phyloP scores from a whole-genome alignment of 73 alveolate species.

The Paramecium caudatum region DNA sequence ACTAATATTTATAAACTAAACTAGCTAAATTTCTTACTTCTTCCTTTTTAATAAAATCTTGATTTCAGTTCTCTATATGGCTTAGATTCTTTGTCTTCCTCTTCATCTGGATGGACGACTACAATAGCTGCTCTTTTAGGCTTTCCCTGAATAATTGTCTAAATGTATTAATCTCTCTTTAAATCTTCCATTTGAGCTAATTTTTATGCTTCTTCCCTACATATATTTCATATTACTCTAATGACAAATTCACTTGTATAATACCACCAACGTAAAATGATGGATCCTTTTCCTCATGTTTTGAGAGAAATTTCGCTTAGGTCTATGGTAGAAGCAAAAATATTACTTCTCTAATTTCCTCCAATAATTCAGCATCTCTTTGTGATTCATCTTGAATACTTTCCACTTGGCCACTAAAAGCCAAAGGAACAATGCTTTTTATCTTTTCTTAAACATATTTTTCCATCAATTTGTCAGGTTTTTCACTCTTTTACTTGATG shows the following conservation, averaged over 20 bases:
- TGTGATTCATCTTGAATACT: not conserved
- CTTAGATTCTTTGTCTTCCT: not conserved
- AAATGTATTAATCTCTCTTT: conserved; percentile 43
- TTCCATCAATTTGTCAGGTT: conserved; percentile 64
- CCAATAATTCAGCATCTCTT: conserved; percentile 50
- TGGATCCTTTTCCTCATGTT: conserved; percentile 61
- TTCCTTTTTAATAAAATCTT: conserved; percentile 62
- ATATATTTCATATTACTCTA: not conserved
- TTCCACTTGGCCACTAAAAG: conserved; percentile 1
- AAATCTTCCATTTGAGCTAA: conserved; percentile 60
- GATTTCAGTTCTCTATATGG: conserved; percentile 17
- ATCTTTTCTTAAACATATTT: conserved; percentile 61
- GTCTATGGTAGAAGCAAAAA: conserved; percentile 17
- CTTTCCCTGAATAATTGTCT: conserved; percentile 52
- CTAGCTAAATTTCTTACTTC: not conserved
- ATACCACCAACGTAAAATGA: conserved; percentile 64
- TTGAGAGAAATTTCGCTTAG: conserved; percentile 40
- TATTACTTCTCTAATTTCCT: conserved; percentile 21
- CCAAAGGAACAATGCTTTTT: not conserved
- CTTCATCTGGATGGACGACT: conserved; percentile 64
- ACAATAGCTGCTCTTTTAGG: conserved; percentile 53
- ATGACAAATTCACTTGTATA: conserved; percentile 48
- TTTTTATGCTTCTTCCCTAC: conserved; percentile 46
- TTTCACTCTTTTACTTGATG: conserved; percentile 8
- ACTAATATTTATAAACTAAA: conserved; percentile 41